These are phyloP conservation scores for Trametes punicea DNA, from an alignment of 768 basidiomycete species.

Conservation along the genomic window DNA sequence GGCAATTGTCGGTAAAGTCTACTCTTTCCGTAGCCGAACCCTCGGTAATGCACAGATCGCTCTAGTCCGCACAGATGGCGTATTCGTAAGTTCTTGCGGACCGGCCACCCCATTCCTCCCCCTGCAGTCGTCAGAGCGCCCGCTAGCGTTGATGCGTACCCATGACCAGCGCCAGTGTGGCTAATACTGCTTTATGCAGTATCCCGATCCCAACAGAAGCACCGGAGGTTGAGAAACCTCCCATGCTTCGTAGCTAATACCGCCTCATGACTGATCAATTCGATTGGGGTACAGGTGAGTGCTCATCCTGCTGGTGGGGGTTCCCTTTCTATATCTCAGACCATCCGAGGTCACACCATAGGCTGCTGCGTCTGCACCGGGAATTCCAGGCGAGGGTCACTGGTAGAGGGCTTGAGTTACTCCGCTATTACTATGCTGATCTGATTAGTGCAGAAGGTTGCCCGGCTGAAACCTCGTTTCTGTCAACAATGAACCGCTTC, in stretches of 20 bases:
- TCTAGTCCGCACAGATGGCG: neutral
- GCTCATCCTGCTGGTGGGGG: too few relatives aligned
- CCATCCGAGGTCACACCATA: too few relatives aligned
- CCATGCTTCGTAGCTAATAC: neutral
- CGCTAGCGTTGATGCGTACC: conserved; percentile 1
- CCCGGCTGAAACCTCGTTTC: neutral
- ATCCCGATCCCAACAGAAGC: neutral
- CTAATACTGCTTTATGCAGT: conserved; percentile 2
- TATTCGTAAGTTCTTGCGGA: neutral
- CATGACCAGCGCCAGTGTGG: conserved; percentile 4
- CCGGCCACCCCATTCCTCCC: neutral
- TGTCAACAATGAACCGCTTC: neutral
- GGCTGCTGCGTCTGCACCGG: too few relatives aligned
- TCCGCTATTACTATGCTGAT: neutral
- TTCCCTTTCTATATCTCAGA: too few relatives aligned
- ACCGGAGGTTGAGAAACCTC: neutral
- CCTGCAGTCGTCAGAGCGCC: neutral
- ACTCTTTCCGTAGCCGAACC: neutral
- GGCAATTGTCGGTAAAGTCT: conserved; percentile 7
- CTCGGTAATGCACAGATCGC: neutral
- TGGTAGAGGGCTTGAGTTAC: neutral
- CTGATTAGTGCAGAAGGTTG: neutral
- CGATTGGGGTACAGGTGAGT: neutral
- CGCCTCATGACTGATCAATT: neutral
- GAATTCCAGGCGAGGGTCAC: too few relatives aligned